A percentile compares a stretch with the other conserved stretches of the same genome.
Evolutionary conservation across 2,329 filamentous ascomycete genomes (phyloP).

Genomic region (Neobulgaria alba): DNA sequence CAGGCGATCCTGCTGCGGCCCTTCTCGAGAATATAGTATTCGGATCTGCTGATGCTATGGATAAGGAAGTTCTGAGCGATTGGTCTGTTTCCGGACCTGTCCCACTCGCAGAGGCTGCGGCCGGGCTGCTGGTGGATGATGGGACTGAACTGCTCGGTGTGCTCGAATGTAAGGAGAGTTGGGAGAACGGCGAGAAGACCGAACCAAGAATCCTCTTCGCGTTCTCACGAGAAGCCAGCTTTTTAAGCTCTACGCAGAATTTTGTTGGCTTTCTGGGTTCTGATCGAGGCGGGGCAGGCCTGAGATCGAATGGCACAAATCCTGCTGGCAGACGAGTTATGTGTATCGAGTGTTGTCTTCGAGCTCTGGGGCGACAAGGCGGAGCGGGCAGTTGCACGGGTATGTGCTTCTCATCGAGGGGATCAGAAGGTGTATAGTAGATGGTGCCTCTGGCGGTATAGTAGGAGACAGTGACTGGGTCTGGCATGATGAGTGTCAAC

Average conservation of each 20-base stretch:
- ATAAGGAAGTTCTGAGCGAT: conserved; percentile 13
- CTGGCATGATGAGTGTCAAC: conserved; percentile 27
- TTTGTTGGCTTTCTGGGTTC: conserved; percentile 26
- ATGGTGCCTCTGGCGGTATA: conserved; percentile 22
- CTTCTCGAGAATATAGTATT: conserved; percentile 20
- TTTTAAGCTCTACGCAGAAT: conserved; percentile 27
- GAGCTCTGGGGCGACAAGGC: conserved; percentile 41
- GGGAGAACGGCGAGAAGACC: conserved; percentile 23
- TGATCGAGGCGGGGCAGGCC: conserved; percentile 20
- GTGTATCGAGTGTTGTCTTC: conserved; percentile 47
- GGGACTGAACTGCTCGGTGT: no score
- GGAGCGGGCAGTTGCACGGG: conserved; percentile 28
- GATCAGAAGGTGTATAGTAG: conserved; percentile 20
- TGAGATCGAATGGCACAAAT: conserved; percentile 32
- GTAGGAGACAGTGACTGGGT: conserved; percentile 16
- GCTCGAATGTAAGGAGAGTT: conserved; percentile 10
- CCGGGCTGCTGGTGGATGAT: no score
- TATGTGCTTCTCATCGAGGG: conserved; percentile 8
- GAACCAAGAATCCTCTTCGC: conserved; percentile 29
- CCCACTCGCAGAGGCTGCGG: conserved; percentile 17
- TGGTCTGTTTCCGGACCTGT: conserved; percentile 16
- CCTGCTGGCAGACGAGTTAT: conserved; percentile 41
- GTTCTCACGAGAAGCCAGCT: conserved; percentile 39
- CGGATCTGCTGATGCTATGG: conserved; percentile 14
- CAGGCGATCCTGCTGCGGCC: conserved; percentile 5